phyloP scores from a whole-genome alignment of 2,329 filamentous ascomycete species.

The Truncatella angustata region DNA sequence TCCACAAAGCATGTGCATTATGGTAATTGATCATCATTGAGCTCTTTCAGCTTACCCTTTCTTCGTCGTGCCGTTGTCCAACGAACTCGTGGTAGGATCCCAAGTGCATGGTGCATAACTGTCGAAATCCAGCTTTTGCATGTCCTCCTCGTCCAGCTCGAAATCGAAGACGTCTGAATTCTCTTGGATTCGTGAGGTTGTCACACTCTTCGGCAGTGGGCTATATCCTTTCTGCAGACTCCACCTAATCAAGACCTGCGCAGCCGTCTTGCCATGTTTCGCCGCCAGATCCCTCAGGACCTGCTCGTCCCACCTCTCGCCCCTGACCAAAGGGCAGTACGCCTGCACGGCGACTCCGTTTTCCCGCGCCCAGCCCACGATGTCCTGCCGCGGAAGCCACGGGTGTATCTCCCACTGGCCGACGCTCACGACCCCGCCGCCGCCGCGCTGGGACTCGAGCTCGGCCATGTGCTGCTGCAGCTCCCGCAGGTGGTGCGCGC shows the following conservation, averaged over 20 bases:
- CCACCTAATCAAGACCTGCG: slow-evolving; percentile 79
- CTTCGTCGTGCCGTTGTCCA: slow-evolving; percentile 34
- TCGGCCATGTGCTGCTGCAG: slow-evolving; percentile 58
- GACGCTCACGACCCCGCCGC: slow-evolving; percentile 71
- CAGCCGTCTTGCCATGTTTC: slow-evolving; percentile 71
- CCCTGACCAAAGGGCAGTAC: slow-evolving; percentile 61
- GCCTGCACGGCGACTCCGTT: slow-evolving; percentile 62
- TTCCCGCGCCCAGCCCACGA: slow-evolving; percentile 72
- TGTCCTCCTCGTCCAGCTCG: slow-evolving; percentile 51
- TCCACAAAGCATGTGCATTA: no score
- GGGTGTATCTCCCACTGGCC: slow-evolving; percentile 91
- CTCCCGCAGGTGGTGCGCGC: slow-evolving; percentile 61
- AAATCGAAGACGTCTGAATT: slow-evolving; percentile 60
- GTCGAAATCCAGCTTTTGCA: slow-evolving; percentile 45
- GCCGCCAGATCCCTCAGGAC: slow-evolving; percentile 62
- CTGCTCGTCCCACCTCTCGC: slow-evolving; percentile 68
- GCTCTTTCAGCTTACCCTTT: background rate
- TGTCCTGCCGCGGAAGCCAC: slow-evolving; percentile 78
- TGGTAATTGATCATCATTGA: background rate
- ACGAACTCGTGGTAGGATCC: slow-evolving; percentile 50
- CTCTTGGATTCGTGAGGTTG: slow-evolving; percentile 61
- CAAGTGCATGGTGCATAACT: slow-evolving; percentile 56
- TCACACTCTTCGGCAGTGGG: slow-evolving; percentile 73
- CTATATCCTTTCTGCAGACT: slow-evolving; percentile 76
- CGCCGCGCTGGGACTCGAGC: slow-evolving; percentile 53